phyloP scores from a whole-genome alignment of 495 filamentous ascomycete genomes.

The Xylaria curta region DNA sequence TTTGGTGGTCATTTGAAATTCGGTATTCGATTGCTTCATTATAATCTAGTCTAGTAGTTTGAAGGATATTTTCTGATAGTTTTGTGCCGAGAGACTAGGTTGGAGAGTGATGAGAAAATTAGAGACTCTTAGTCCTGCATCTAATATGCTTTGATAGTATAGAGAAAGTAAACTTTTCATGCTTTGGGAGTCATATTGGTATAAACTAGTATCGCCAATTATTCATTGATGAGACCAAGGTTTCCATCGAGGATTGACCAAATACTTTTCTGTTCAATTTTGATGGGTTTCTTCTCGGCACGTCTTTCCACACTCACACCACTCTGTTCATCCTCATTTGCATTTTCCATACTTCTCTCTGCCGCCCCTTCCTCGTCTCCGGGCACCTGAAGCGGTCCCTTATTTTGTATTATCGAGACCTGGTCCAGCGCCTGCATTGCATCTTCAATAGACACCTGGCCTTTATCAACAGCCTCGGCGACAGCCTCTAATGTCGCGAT shows the following conservation, averaged over 20 bases:
- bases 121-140: not conserved
- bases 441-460: slow-evolving; percentile 50
- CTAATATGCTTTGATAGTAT: not conserved
- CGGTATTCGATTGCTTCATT: too few relatives aligned
- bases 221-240: slow-evolving; percentile 49
- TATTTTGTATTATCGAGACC: slow-evolving; percentile 46
- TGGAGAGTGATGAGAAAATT: not conserved
- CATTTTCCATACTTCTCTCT: slow-evolving; percentile 46
- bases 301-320: slow-evolving; percentile 36
- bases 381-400: slow-evolving; percentile 26
- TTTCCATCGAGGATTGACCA: slow-evolving; percentile 55
- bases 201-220: slow-evolving; percentile 10
- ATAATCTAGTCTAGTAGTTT: too few relatives aligned
- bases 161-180: not conserved
- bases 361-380: slow-evolving; percentile 30
- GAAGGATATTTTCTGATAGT: not conserved
- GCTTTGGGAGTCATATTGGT: not conserved
- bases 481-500: slow-evolving; percentile 54
- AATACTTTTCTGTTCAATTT: slow-evolving; percentile 38
- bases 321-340: slow-evolving; percentile 38
- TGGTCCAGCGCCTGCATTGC: slow-evolving; percentile 49
- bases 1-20: not conserved
- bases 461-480: slow-evolving; percentile 56
- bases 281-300: slow-evolving; percentile 33
- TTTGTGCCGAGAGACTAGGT: not conserved